phyloP scores from a whole-genome alignment of 75 land plant species.

The Picea sitchensis region DNA sequence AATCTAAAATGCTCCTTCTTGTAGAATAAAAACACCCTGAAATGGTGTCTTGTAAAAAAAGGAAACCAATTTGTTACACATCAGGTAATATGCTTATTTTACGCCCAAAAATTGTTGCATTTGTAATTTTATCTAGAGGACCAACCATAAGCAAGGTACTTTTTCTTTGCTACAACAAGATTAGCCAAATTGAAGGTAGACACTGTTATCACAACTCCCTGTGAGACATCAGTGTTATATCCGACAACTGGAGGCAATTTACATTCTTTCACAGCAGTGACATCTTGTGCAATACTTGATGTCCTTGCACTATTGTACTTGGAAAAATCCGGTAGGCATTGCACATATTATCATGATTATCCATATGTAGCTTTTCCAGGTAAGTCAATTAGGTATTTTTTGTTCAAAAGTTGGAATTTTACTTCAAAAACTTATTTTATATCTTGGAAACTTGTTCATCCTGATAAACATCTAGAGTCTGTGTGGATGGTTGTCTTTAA shows the following conservation, averaged over 20 bases:
- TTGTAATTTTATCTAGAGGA: neutral
- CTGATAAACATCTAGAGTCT: neutral
- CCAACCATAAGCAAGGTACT: neutral
- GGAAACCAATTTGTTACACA: no score
- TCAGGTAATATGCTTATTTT: neutral
- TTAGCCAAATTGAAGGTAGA: conserved; percentile 78
- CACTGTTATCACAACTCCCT: conserved; percentile 65
- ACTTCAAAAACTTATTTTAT: neutral
- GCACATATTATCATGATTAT: conserved; percentile 84
- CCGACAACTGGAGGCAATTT: conserved; percentile 87
- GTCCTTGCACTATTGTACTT: conserved; percentile 90
- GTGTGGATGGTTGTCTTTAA: neutral
- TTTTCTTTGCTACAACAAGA: conserved; percentile 58
- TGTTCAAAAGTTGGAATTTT: neutral
- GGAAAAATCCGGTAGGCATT: conserved; percentile 66
- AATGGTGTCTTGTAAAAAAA: no score
- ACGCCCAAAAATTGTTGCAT: neutral
- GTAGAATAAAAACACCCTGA: no score
- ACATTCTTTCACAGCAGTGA: conserved; percentile 89
- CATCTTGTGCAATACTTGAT: conserved; percentile 94
- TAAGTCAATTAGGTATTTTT: conserved; percentile 8
- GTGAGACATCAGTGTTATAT: conserved; percentile 64
- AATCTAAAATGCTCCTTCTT: no score
- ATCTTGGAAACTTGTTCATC: neutral
- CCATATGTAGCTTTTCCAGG: conserved; percentile 58